Evolutionary conservation across 2,329 filamentous ascomycete genomes (phyloP).

Genomic region (Chaetothyriales sp.): DNA sequence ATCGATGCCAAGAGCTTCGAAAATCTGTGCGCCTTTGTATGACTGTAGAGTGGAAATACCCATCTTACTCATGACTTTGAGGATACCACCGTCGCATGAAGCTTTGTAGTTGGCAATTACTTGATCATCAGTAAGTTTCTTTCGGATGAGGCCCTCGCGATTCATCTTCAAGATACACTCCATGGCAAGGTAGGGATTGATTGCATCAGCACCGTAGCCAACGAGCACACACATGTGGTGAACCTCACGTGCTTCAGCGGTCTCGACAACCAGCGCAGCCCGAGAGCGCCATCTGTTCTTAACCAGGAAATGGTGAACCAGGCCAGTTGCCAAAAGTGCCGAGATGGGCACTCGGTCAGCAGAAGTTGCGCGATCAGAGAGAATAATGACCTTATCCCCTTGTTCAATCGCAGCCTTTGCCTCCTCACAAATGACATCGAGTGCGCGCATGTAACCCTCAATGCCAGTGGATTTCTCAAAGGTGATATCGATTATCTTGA

Average conservation of each 20-base stretch:
- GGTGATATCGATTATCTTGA: slow-evolving; percentile 81
- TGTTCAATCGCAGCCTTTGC: slow-evolving; percentile 72
- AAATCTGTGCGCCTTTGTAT: slow-evolving; percentile 97
- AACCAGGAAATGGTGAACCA: slow-evolving; percentile 91
- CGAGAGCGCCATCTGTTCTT: slow-evolving; percentile 91
- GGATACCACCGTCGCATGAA: slow-evolving; percentile 86
- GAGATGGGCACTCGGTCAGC: slow-evolving; percentile 75
- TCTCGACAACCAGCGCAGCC: slow-evolving; percentile 77
- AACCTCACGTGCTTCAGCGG: slow-evolving; percentile 88
- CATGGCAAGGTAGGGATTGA: slow-evolving; percentile 90
- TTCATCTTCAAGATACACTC: slow-evolving; percentile 97
- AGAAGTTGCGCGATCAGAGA: slow-evolving; percentile 78
- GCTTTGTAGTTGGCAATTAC: slow-evolving; percentile 94
- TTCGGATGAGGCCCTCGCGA: slow-evolving; percentile 81
- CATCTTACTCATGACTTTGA: slow-evolving; percentile 99
- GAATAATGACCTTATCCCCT: slow-evolving; percentile 69
- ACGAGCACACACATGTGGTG: slow-evolving; percentile 98
- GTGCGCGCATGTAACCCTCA: slow-evolving; percentile 69
- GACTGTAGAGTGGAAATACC: slow-evolving; percentile 91
- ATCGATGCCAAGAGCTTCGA: slow-evolving; percentile 87
- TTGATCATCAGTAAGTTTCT: slow-evolving; percentile 67
- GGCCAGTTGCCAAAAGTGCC: slow-evolving; percentile 71
- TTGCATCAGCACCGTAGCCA: slow-evolving; percentile 84
- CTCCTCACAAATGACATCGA: slow-evolving; percentile 78
- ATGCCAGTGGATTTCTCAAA: slow-evolving; percentile 78